Base-by-base conservation (phyloP, 1,139 yeast genomes). In the Yamadazyma membranifaciens region DNA sequence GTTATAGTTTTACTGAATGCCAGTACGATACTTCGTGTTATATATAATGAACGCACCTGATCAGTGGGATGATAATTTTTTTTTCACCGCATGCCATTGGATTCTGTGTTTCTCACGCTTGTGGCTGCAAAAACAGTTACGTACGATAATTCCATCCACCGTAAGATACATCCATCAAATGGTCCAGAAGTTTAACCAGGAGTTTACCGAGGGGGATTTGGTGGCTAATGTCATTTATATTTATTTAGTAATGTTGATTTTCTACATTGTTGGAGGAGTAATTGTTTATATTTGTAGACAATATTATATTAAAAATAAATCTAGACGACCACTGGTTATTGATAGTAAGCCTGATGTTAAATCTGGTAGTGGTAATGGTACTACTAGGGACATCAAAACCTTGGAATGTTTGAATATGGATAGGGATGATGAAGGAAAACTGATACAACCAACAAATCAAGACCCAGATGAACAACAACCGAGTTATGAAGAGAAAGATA, bases 151-250 rank as follows among this genome's bases (percentile, higher is more conserved):
- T 3, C 12, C 9, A 17, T 9, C 20, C 15, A n/a, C 14, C 14
- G 20, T 6, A 31, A n/a, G 7, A 10, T 29, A 32, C n/a, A 14
- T n/a, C 7, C 16, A n/a, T 16, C n/a, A 30, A 10, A 29, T 28
- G 25, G 34, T 28, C 22, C 11, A n/a, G 25, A 24, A 30, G 33
- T 6, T 15, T 9, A n/a, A 13, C 7, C 15, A 12, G 9, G 34
- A 34, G 12, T 38, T 38, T 14, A 34, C 25, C 5, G 36, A 39
- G 6, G 34, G 31, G 2, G 38, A 35, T 13, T 39, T 63, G n/a
- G 40, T 63, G 3, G 54, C 67, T n/a, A 62, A 58, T 41, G 51
- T 60, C 3, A 46, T 61, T n/a, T 64, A 63, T 42, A 54, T 62
- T 3, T 63, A 63, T 37, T 40, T 62, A 34, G 43, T 62, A 2